These are phyloP conservation scores for Clitopilus passeckerianus DNA, from an alignment of 768 basidiomycete genomes.

Conservation along the genomic window DNA sequence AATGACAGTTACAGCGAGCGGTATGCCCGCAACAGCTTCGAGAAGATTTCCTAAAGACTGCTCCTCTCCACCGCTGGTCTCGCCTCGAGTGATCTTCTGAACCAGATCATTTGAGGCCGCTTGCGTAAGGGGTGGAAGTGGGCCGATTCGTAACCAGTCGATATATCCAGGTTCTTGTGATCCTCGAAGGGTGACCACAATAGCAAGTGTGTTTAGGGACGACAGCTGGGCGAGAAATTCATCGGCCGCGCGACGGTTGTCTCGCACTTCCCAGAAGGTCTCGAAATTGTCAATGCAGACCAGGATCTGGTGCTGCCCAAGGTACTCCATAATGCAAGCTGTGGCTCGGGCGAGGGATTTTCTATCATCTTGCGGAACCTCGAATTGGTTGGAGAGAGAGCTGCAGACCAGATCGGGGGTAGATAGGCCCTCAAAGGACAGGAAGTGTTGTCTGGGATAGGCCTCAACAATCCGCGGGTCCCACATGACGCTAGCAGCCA, in stretches of 20 bases:
- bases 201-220: neutral
- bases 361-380: neutral
- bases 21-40: neutral
- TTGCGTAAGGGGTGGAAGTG: neutral
- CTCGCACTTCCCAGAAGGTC: neutral
- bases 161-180: neutral
- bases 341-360: neutral
- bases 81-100: neutral
- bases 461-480: neutral
- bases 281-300: neutral
- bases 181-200: neutral
- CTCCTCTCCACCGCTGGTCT: neutral
- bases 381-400: neutral
- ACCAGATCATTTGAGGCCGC: neutral
- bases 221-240: neutral
- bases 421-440: neutral
- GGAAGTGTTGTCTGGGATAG: neutral
- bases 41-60: neutral
- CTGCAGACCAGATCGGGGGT: neutral
- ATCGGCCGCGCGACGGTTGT: neutral
- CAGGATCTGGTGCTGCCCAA: neutral
- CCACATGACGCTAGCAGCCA: slow-evolving; percentile 1
- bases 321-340: neutral
- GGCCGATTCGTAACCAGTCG: neutral
- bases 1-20: neutral